These are phyloP conservation scores for Colletotrichum falcatum DNA, from an alignment of 2,329 filamentous ascomycete species.

Conservation along the genomic window DNA sequence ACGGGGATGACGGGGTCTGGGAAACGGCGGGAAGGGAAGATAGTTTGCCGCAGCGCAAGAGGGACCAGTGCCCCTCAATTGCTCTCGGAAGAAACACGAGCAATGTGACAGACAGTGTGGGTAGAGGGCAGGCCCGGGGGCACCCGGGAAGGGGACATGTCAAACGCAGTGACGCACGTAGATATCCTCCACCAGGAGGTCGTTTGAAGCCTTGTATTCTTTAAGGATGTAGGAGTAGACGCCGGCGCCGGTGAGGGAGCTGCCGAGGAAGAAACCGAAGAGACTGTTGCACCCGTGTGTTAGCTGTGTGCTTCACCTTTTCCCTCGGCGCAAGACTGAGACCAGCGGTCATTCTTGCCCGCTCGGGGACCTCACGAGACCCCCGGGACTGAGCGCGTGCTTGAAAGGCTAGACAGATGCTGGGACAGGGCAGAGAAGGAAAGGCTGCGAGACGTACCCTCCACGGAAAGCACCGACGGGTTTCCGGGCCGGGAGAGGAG, in stretches of 20 bases:
- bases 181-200: slow-evolving; percentile 94
- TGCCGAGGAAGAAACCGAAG: slow-evolving; percentile 91
- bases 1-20: too few relatives aligned
- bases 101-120: neutral
- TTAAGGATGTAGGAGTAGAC: slow-evolving; percentile 94
- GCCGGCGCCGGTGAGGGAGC: slow-evolving; percentile 79
- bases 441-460: slow-evolving; percentile 59
- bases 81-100: slow-evolving; percentile 22
- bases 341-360: neutral
- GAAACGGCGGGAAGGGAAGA: neutral
- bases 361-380: slow-evolving; percentile 3
- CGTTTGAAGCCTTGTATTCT: slow-evolving; percentile 94
- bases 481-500: slow-evolving; percentile 66
- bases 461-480: slow-evolving; percentile 72
- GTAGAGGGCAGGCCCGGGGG: neutral
- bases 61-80: neutral
- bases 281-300: slow-evolving; percentile 65
- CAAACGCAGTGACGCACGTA: slow-evolving; percentile 77
- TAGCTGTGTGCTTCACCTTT: slow-evolving; percentile 9
- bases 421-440: neutral
- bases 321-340: too few relatives aligned
- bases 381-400: slow-evolving; percentile 4
- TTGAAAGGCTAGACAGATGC: neutral
- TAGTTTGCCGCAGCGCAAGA: slow-evolving; percentile 11
- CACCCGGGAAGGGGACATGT: slow-evolving; percentile 42